Evolutionary conservation across 1,139 yeast species (phyloP), one percentile per base, ranked within the genome.

Genomic region (Candida pseudoviswanathii): DNA sequence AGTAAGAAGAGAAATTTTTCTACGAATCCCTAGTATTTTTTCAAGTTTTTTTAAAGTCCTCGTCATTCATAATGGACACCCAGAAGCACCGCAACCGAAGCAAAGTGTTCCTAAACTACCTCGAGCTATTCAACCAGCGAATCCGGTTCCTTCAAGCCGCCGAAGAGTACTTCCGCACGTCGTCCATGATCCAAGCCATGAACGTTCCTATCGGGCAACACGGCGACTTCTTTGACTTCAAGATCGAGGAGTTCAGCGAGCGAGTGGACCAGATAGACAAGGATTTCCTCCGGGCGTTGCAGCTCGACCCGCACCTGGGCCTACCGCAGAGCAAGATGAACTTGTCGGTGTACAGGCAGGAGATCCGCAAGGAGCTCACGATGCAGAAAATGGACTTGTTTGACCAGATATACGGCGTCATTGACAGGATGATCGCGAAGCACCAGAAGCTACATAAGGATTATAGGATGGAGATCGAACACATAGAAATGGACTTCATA

Each of bases 231-330:
- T 32, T 41, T 32, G 44, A 41, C 16, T 25, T 10, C 3, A 41
- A 31, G n/a, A 41, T 41, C 3, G 38, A 41, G 25, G 44, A 41
- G 38, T 41, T 41, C 11, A 41, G 34, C 25, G 37, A 41, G 7
- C 24, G n/a, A 10, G 30, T 41, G 5, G 34, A 11, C 8, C 38
- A 32, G 11, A 32, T 41, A 9, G 44, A 41, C 24, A 22, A 25
- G 21, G 31, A 31, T 6, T 41, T 41, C 9, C n/a, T 41, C 6
- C 24, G 25, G 6, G 10, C 11, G 3, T 30, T 41, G 10, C 21
- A 41, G 6, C 31, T 33, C 5, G 16, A 41, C 25, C 44, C 30
- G 6, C 5, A 24, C 11, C 16, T 36, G 27, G 16, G 16, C 16
- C 10, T 21, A 22, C 10, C 39, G 3, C 11, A 36, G 9, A 36